phyloP scores from a whole-genome alignment of 139 green algal genomes.

The Micractinium sp. region DNA sequence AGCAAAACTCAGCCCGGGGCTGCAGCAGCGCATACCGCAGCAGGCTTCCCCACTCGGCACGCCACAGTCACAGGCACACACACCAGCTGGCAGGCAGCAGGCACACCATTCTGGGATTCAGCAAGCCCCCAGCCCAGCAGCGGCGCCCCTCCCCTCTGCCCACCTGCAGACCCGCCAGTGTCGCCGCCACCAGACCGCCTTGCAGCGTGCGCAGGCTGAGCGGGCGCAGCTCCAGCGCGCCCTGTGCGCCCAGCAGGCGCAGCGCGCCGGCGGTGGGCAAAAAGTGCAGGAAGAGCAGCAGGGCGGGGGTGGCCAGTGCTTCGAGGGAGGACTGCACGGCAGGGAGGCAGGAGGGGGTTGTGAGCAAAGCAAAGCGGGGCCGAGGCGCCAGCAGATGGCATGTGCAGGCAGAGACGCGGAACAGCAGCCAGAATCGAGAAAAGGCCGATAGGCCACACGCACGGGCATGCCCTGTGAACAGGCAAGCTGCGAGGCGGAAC shows the following conservation, averaged over 20 bases:
- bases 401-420: too few species aligned
- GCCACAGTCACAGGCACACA: too few species aligned
- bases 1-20: too few species aligned
- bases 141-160: background rate
- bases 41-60: background rate
- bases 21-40: background rate
- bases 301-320: slow-evolving; percentile 17
- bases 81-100: too few species aligned
- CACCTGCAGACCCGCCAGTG: slow-evolving; percentile 1
- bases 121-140: too few species aligned
- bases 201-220: slow-evolving; percentile 21
- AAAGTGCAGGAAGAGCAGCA: slow-evolving; percentile 34
- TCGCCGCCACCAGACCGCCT: background rate
- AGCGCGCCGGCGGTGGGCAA: slow-evolving; percentile 11
- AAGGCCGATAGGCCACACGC: too few species aligned
- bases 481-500: too few species aligned
- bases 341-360: background rate
- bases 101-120: too few species aligned
- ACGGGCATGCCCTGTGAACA: too few species aligned
- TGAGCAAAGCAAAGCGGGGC: too few species aligned
- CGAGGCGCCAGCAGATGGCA: too few species aligned
- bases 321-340: slow-evolving; percentile 33
- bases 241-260: slow-evolving; percentile 31
- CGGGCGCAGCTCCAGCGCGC: slow-evolving; percentile 27
- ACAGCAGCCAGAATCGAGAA: too few species aligned